Percentiles rank a stretch among this genome's conserved stretches.
These are phyloP conservation scores for Teunomyces panamensis DNA, from an alignment of 805 yeast genomes.

Conservation along the genomic window DNA sequence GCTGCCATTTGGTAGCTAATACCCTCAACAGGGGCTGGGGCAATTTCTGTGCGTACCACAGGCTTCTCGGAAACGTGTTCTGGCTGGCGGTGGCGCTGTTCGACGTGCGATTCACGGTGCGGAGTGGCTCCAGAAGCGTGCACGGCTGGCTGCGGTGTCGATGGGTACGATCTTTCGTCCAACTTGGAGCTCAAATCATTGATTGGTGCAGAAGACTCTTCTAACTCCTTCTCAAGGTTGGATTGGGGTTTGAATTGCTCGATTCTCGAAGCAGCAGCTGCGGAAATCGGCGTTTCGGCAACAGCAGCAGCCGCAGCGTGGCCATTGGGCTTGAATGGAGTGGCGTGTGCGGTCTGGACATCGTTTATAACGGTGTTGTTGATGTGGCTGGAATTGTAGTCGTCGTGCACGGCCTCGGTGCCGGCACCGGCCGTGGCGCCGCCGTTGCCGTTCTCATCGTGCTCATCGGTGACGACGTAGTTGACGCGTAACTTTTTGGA, in stretches of 20 bases:
- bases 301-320: slow-evolving; percentile 12
- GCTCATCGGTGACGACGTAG: slow-evolving; percentile 37
- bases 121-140: slow-evolving; percentile 2
- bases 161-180: slow-evolving; percentile 33
- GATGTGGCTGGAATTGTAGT: slow-evolving; percentile 11
- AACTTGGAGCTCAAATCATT: slow-evolving; percentile 43
- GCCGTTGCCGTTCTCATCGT: slow-evolving; percentile 17
- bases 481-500: slow-evolving; percentile 68
- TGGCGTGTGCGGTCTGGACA: slow-evolving; percentile 11
- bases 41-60: not conserved
- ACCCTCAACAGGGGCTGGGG: slow-evolving; percentile 38
- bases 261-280: slow-evolving; percentile 10
- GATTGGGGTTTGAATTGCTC: slow-evolving; percentile 1
- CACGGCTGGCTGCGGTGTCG: slow-evolving; percentile 7
- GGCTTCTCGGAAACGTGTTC: not conserved
- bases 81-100: not conserved
- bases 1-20: slow-evolving; percentile 54
- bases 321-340: slow-evolving; percentile 8
- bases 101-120: not conserved
- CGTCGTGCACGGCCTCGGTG: slow-evolving; percentile 14
- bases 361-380: slow-evolving; percentile 10
- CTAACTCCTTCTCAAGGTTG: slow-evolving; percentile 30
- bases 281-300: slow-evolving; percentile 11
- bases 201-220: slow-evolving; percentile 41
- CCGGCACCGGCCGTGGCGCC: slow-evolving; percentile 8